phyloP scores from a whole-genome alignment of 495 filamentous ascomycete genomes.

The Melanomma pulvis-pyrius region DNA sequence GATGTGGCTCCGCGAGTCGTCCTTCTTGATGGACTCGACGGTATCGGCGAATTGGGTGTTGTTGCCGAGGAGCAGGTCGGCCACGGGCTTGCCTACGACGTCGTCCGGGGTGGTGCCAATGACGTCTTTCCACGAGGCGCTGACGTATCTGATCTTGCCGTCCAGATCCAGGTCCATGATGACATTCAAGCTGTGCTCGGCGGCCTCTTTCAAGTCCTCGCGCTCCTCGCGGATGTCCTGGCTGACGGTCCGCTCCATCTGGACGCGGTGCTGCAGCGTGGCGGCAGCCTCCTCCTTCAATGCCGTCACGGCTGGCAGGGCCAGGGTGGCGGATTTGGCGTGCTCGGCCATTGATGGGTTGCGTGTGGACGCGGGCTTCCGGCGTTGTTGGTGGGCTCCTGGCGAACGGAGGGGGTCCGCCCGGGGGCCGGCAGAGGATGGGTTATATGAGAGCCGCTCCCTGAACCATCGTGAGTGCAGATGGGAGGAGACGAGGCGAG shows the following conservation, averaged over 20 bases:
- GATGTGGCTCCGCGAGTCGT: slow-evolving; percentile 90
- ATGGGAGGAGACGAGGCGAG: slow-evolving; percentile 1
- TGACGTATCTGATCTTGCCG: slow-evolving; percentile 89
- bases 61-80: slow-evolving; percentile 78
- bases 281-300: slow-evolving; percentile 57
- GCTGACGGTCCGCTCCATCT: slow-evolving; percentile 63
- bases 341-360: slow-evolving; percentile 32
- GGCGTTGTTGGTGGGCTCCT: background rate
- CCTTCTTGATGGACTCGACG: slow-evolving; percentile 84
- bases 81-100: slow-evolving; percentile 75
- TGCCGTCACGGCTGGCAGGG: slow-evolving; percentile 51
- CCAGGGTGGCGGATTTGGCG: slow-evolving; percentile 31
- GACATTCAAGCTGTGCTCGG: slow-evolving; percentile 93
- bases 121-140: slow-evolving; percentile 94
- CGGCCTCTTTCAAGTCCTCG: slow-evolving; percentile 90
- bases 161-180: slow-evolving; percentile 91
- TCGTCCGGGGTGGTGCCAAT: slow-evolving; percentile 76
- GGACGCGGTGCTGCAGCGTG: slow-evolving; percentile 48
- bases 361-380: slow-evolving; percentile 14
- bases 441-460: slow-evolving; percentile 28
- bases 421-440: slow-evolving; percentile 16
- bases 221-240: slow-evolving; percentile 76
- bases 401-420: slow-evolving; percentile 13
- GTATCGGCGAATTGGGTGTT: slow-evolving; percentile 77
- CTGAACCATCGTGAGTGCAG: slow-evolving; percentile 31